Conservation (phyloP, 1,284 basidiomycete genomes). For the Gymnopus androsaceus region DNA sequence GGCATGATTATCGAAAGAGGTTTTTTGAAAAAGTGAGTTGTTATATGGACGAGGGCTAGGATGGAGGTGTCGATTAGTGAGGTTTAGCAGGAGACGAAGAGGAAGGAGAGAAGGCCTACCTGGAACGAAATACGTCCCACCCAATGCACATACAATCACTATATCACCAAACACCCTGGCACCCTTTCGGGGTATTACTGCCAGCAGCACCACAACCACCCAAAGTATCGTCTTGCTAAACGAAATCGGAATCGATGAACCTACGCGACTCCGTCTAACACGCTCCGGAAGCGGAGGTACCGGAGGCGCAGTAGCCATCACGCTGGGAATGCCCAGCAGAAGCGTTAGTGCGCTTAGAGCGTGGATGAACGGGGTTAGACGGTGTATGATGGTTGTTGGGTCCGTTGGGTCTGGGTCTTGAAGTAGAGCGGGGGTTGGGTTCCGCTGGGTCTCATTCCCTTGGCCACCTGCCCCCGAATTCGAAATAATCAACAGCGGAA, state of each 20-base stretch:
- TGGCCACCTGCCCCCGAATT: no score
- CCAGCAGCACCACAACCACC: constrained; percentile 42
- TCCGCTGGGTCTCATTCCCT: no score
- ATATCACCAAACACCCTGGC: constrained; percentile 46
- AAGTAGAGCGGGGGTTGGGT: no score
- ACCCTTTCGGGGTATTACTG: constrained; percentile 40
- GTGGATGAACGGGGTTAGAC: constrained; percentile 36
- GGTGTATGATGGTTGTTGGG: constrained; percentile 24
- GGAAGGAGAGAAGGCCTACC: constrained; percentile 34
- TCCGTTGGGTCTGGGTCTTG: no score
- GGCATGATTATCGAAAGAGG: constrained; percentile 71
- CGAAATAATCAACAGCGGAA: constrained; percentile 61
- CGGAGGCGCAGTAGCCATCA: constrained; percentile 56
- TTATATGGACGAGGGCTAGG: constrained; percentile 62
- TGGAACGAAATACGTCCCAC: constrained; percentile 61
- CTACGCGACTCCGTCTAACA: constrained; percentile 42
- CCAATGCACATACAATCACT: constrained; percentile 49
- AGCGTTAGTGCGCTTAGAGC: constrained; percentile 55
- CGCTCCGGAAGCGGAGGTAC: constrained; percentile 47
- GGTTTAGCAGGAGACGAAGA: not conserved
- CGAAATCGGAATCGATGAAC: constrained; percentile 51
- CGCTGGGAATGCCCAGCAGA: constrained; percentile 58
- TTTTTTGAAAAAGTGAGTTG: constrained; percentile 66
- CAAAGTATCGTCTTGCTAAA: constrained; percentile 43
- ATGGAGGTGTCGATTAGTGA: not conserved